phyloP scores from a whole-genome alignment of 352 stramenopile species.

The Aphanomyces euteiches region DNA sequence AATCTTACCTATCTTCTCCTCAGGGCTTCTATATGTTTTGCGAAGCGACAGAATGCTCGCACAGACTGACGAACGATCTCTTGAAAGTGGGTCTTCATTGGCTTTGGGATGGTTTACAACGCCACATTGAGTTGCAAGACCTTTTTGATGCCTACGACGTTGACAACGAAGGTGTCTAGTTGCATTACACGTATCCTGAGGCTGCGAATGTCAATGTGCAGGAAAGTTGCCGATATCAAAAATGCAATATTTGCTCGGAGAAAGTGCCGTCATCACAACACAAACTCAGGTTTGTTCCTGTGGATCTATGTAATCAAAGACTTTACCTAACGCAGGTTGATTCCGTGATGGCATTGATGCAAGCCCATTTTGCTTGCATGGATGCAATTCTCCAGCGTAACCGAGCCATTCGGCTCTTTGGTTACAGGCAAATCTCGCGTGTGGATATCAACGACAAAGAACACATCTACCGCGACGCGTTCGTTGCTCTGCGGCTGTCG shows the following conservation, averaged over 20 bases:
- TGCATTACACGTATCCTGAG: neutral
- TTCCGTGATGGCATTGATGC: constrained; percentile 41
- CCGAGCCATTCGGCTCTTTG: constrained; percentile 56
- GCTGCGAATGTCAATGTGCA: neutral
- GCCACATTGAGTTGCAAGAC: constrained; percentile 32
- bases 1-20: neutral
- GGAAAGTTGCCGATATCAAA: constrained; percentile 37
- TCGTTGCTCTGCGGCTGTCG: constrained; percentile 47
- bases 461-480: constrained; percentile 24
- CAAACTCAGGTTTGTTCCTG: constrained; percentile 1
- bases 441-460: neutral
- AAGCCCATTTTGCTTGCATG: constrained; percentile 44
- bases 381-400: constrained; percentile 45
- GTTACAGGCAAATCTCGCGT: constrained; percentile 52
- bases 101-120: constrained; percentile 42
- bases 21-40: constrained; percentile 53
- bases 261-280: constrained; percentile 38
- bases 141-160: constrained; percentile 55
- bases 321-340: constrained; percentile 36
- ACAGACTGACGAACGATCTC: constrained; percentile 45
- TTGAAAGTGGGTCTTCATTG: constrained; percentile 38
- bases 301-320: too few relatives aligned
- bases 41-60: constrained; percentile 45
- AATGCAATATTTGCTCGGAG: constrained; percentile 51
- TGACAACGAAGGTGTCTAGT: constrained; percentile 28